A percentile compares a stretch with the other conserved stretches of the same genome.
These are phyloP conservation scores for Rutstroemia sp. DNA, from an alignment of 2,329 filamentous ascomycete species.

Conservation along the genomic window DNA sequence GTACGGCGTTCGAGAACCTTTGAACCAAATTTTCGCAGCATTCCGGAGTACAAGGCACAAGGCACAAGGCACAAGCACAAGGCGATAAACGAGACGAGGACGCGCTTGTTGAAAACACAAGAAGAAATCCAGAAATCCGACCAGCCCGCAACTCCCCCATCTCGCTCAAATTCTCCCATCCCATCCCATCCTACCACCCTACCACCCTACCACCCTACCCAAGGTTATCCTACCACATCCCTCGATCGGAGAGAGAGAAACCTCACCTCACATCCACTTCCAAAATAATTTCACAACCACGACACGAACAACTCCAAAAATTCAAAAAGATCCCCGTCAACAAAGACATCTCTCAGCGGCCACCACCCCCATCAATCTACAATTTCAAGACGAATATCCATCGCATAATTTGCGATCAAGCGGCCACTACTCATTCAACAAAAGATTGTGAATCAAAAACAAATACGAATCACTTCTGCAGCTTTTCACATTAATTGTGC, in stretches of 20 bases:
- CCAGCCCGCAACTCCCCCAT: not conserved
- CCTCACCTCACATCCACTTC: not conserved
- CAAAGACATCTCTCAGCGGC: not conserved
- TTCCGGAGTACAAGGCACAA: too few relatives aligned
- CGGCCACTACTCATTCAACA: not conserved
- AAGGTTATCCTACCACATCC: too few relatives aligned
- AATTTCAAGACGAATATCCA: not conserved
- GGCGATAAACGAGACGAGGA: conserved; percentile 5
- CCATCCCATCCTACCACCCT: not conserved
- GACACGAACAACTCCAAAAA: not conserved
- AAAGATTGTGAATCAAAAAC: not conserved
- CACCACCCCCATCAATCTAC: too few relatives aligned
- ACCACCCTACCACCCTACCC: not conserved
- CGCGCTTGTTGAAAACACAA: conserved; percentile 8
- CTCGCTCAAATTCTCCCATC: not conserved
- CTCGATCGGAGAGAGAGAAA: not conserved
- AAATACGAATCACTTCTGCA: not conserved
- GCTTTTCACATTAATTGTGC: not conserved
- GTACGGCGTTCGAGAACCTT: conserved; percentile 7
- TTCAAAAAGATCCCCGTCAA: not conserved
- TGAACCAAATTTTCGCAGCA: not conserved
- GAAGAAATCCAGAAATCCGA: conserved; percentile 6
- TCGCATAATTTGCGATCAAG: not conserved
- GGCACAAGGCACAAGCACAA: too few relatives aligned
- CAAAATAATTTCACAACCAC: not conserved